Evolutionary conservation across 768 basidiomycete genomes (phyloP).

Genomic region (Pulveroboletus sp.): DNA sequence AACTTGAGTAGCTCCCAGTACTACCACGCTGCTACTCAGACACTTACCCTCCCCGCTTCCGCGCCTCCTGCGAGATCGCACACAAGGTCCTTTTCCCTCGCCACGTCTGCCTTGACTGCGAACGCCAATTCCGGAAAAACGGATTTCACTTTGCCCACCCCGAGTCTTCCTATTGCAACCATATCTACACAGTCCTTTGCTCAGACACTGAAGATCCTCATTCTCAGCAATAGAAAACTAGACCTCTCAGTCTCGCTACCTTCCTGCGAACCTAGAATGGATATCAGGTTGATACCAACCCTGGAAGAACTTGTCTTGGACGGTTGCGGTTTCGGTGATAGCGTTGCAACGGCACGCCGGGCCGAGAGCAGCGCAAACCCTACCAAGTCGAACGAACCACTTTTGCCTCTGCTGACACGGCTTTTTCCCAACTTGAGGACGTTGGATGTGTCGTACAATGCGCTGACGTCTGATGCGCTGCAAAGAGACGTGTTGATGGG

Average conservation of each 20-base stretch:
- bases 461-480: conserved; percentile 53
- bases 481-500: conserved; percentile 44
- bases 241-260: conserved; percentile 66
- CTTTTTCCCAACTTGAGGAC: conserved; percentile 71
- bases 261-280: conserved; percentile 23
- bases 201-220: conserved; percentile 52
- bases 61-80: conserved; percentile 51
- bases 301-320: conserved; percentile 76
- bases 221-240: conserved; percentile 61
- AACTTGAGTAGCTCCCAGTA: conserved; percentile 55
- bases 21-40: conserved; percentile 52
- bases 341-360: conserved; percentile 45
- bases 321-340: conserved; percentile 67
- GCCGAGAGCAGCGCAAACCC: conserved; percentile 33
- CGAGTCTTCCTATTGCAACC: conserved; percentile 63
- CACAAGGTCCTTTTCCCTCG: conserved; percentile 60
- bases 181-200: conserved; percentile 64
- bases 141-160: conserved; percentile 59
- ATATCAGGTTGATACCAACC: conserved; percentile 49
- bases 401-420: conserved; percentile 56
- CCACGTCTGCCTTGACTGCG: conserved; percentile 22
- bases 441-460: conserved; percentile 77
- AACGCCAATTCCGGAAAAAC: conserved; percentile 15
- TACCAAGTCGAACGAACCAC: conserved; percentile 47
- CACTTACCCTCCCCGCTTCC: conserved; percentile 64